Base-by-base conservation (phyloP, 768 basidiomycete genomes). In the Trametes maxima region DNA sequence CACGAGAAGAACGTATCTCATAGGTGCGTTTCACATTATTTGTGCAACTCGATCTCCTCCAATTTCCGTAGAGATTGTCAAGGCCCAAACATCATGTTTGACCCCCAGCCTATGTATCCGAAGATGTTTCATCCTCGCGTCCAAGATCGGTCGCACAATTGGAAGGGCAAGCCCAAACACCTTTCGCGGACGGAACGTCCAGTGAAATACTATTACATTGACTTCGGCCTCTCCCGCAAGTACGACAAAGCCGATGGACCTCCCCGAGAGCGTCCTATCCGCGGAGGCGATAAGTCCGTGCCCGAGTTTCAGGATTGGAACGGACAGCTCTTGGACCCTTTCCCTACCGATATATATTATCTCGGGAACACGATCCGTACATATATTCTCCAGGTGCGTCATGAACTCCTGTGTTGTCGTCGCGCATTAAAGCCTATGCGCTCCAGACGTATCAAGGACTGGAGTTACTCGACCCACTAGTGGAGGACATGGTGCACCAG, bases 281-380 rank as follows among this genome's bases (percentile, higher is more conserved):
- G 64, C 8, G 81, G 80, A 0, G 80, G 75, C 2, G 81, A 85
- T 65, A 74, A 73, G 52, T 68, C 76, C 0, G 72, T 74, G 0
- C 76, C 76, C 1, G 76, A 77, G 57, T 74, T 72, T 54, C 62
- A 62, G 1, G 54, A 33, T 3, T 58, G 60, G 21, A 3, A 33
- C 28, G 28, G 28, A 33, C 28, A 33, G 28, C 28, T 39, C 1
- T 24, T 37, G 12, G n/a, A 57, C 3, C 64, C 54, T 1, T 77
- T 76, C 60, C 68, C 71, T 11, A 74, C 70, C 1, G 77, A 78
- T 39, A 59, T 76, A 4, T 77, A 76, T 55, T 72, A 69, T 35
- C 33, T 77, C 16, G 77, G 74, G 0, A 76, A 77, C 39, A 37
- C 73, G 11, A 67, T 78, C 17, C 63, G 68, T 6, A 42, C 35